These are phyloP conservation scores for Arthrobotrys pseudoclavata DNA, from an alignment of 2,329 filamentous ascomycete genomes.

Conservation along the genomic window DNA sequence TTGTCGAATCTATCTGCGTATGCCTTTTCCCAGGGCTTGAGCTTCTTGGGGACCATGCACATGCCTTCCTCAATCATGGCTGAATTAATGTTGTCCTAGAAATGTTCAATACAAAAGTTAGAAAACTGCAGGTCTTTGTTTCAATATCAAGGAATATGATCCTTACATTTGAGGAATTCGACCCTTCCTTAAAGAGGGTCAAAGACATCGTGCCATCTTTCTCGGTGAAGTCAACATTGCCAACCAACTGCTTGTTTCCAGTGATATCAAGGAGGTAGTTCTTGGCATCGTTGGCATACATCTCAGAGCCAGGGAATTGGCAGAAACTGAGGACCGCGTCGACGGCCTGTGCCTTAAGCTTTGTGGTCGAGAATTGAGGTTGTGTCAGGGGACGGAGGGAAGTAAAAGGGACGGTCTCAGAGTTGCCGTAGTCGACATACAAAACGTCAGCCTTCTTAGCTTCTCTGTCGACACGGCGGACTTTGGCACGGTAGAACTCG, in stretches of 20 bases:
- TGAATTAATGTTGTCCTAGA: constrained; percentile 85
- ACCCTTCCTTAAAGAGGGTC: constrained; percentile 79
- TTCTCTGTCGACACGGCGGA: constrained; percentile 92
- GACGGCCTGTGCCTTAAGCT: constrained; percentile 86
- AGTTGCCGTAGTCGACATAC: constrained; percentile 97
- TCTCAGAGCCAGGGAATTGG: constrained; percentile 83
- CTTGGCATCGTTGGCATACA: constrained; percentile 87
- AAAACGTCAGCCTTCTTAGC: constrained; percentile 89
- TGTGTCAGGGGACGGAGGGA: constrained; percentile 84
- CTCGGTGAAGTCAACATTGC: constrained; percentile 88
- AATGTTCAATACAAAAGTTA: constrained; percentile 63
- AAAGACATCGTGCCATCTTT: constrained; percentile 84
- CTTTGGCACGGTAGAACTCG: constrained; percentile 92
- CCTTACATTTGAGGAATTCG: constrained; percentile 41
- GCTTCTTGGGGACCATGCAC: constrained; percentile 90
- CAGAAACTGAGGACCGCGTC: constrained; percentile 90
- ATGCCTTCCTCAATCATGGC: constrained; percentile 86
- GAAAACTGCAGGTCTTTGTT: background rate
- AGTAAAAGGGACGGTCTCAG: constrained; percentile 87
- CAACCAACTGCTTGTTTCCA: constrained; percentile 80
- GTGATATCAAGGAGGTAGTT: constrained; percentile 81
- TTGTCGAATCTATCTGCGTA: constrained; percentile 71
- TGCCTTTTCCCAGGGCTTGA: constrained; percentile 89
- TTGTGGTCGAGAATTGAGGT: constrained; percentile 81
- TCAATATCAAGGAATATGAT: background rate